Evolutionary conservation across 768 basidiomycete species (phyloP), one percentile per base, ranked within the genome.

Genomic region (Kwoniella mangroviensis): DNA sequence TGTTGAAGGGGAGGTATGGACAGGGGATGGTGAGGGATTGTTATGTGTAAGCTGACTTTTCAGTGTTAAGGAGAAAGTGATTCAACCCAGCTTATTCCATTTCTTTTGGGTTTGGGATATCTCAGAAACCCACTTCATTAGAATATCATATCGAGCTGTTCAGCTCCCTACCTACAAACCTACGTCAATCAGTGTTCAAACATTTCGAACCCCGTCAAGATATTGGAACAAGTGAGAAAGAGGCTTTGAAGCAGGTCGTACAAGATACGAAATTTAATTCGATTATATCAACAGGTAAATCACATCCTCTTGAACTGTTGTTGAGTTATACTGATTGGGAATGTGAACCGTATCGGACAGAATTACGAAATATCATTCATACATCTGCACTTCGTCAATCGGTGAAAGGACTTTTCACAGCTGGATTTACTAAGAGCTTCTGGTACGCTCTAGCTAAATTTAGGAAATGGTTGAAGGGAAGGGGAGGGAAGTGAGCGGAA

Each of bases 321-420:
- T 6, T 34, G 34, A 34, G 0, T 7, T 34, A 34, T 34, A 34
- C 34, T 34, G 34, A 34, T 7, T 34, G 34, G 34, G 34, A 6
- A 34, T 34, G 34, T 34, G 34, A 34, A 34, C 22, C 21, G 12
- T 45, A 7, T 17, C 43, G 24, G 34, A 34, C 77, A 94, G 93
- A 94, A 84, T 89, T 93, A 85, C 83, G 86, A 63, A 83, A 84
- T 21, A 93, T 94, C 79, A 93, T 96, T 53, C 87, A 90, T 73
- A 87, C 88, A 74, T 93, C 94, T 5, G 92, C 94, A 15, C 88
- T 92, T 1, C 85, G 92, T 10, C 94, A 98, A 85, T 86, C 90
- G 4, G 73, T 92, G 68, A 98, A 97, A 84, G 94, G 94, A 28
- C 79, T 98, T 58, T 87, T 91, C 21, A 93, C 90, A 67, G 91